A percentile compares a stretch with the other conserved stretches of the same genome.
phyloP scores from a whole-genome alignment of 495 filamentous ascomycete genomes.

The Cetradonia linearis region DNA sequence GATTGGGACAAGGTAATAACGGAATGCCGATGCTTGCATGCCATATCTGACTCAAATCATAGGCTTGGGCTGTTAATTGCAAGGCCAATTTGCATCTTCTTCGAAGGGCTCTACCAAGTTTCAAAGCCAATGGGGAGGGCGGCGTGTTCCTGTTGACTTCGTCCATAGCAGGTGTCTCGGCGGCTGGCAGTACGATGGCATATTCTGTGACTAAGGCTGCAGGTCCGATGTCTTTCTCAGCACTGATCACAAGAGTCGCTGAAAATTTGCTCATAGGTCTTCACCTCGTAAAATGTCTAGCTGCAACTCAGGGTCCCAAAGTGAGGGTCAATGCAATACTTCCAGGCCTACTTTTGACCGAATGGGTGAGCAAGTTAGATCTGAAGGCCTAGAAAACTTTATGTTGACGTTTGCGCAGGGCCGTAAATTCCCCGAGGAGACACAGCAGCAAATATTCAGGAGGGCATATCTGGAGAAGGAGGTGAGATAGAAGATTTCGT shows the following conservation, averaged over 20 bases:
- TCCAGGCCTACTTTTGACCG: constrained; percentile 58
- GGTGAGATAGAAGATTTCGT: constrained; percentile 24
- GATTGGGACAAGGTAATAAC: constrained; percentile 59
- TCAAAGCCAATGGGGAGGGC: constrained; percentile 59
- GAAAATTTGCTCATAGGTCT: constrained; percentile 32
- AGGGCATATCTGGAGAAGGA: constrained; percentile 36
- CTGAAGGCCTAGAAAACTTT: neutral
- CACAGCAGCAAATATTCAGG: constrained; percentile 27
- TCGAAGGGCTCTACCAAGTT: constrained; percentile 51
- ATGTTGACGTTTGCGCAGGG: constrained; percentile 30
- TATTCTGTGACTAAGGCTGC: constrained; percentile 61
- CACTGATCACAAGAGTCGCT: neutral
- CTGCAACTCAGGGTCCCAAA: constrained; percentile 53
- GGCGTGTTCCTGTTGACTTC: constrained; percentile 61
- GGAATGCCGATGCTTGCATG: neutral
- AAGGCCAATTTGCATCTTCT: constrained; percentile 55
- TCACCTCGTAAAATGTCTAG: constrained; percentile 66
- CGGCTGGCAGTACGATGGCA: constrained; percentile 49
- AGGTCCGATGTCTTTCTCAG: constrained; percentile 27
- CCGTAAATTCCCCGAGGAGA: constrained; percentile 35
- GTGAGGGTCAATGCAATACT: constrained; percentile 57
- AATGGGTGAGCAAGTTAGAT: constrained; percentile 47
- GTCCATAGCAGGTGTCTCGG: constrained; percentile 45
- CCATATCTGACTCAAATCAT: neutral
- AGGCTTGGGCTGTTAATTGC: constrained; percentile 62